Evolutionary conservation across 2,329 filamentous ascomycete species (phyloP).

Genomic region (Monosporascus sp.): DNA sequence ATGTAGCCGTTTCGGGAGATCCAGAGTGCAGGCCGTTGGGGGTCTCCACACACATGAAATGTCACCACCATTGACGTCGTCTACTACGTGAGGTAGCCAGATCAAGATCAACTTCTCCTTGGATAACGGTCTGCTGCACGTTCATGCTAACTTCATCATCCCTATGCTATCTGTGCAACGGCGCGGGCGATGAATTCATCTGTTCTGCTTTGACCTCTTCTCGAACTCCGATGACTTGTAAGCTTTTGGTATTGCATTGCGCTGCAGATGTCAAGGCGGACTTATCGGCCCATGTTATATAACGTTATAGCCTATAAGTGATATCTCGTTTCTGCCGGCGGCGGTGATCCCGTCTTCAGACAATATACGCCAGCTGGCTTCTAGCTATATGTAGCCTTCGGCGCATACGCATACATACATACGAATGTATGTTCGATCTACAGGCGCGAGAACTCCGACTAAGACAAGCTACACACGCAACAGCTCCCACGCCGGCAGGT

Average conservation of each 20-base stretch:
- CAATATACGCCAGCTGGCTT: not conserved
- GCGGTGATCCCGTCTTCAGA: not conserved
- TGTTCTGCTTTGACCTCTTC: not conserved
- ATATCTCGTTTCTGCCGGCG: not conserved
- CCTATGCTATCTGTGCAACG: not conserved
- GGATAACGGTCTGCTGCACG: not conserved
- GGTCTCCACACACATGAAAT: not conserved
- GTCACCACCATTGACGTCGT: not conserved
- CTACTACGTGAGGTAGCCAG: not conserved
- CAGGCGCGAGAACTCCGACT: too few relatives aligned
- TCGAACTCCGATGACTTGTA: not conserved
- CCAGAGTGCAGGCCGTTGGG: not conserved
- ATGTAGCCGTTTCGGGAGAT: not conserved
- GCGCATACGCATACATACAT: too few relatives aligned
- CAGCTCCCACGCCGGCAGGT: too few relatives aligned
- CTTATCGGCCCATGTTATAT: too few relatives aligned
- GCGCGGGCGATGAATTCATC: not conserved
- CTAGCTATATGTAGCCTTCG: too few relatives aligned
- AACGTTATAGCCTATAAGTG: too few relatives aligned
- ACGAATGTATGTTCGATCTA: too few relatives aligned
- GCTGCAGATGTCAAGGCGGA: too few relatives aligned
- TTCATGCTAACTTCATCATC: not conserved
- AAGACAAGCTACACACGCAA: too few relatives aligned
- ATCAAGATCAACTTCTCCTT: not conserved
- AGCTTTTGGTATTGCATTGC: too few relatives aligned